phyloP scores from a whole-genome alignment of 2,329 filamentous ascomycete genomes.

The Dactylellina sp. region DNA sequence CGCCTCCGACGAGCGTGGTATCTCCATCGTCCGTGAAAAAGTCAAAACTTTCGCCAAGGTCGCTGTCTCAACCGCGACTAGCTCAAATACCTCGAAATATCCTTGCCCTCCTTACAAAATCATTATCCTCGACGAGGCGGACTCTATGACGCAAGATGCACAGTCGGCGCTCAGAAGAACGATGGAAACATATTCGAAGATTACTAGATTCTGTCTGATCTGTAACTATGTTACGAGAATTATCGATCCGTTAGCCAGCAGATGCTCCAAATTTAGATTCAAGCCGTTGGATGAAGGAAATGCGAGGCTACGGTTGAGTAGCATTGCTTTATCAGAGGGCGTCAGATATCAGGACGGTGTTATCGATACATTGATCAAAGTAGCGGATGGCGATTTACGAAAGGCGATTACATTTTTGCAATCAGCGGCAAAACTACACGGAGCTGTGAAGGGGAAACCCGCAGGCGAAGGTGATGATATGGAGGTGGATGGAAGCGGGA shows the following conservation, averaged over 20 bases:
- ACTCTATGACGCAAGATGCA: constrained; percentile 98
- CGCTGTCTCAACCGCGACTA: constrained; percentile 83
- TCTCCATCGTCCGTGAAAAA: constrained; percentile 95
- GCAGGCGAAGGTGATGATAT: constrained; percentile 72
- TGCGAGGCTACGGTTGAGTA: constrained; percentile 79
- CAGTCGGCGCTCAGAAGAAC: constrained; percentile 91
- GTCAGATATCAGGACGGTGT: constrained; percentile 82
- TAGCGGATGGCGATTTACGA: constrained; percentile 91
- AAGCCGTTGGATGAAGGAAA: constrained; percentile 92
- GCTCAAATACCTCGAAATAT: constrained; percentile 77
- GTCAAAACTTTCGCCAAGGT: constrained; percentile 98
- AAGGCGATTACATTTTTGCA: constrained; percentile 97
- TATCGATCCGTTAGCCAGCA: constrained; percentile 91
- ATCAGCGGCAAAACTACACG: constrained; percentile 88
- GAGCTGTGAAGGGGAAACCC: constrained; percentile 70
- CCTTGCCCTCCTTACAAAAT: constrained; percentile 99
- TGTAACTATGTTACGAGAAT: constrained; percentile 99
- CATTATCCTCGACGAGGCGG: constrained; percentile 96
- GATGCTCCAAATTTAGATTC: constrained; percentile 97
- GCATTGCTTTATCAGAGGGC: constrained; percentile 83
- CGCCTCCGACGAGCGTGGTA: constrained; percentile 97
- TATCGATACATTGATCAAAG: constrained; percentile 83
- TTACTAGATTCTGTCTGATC: constrained; percentile 95
- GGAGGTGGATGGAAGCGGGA: constrained; percentile 66
- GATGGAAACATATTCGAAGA: constrained; percentile 98